Conservation (phyloP, 495 filamentous ascomycete species). For the Amniculicola lignicola region DNA sequence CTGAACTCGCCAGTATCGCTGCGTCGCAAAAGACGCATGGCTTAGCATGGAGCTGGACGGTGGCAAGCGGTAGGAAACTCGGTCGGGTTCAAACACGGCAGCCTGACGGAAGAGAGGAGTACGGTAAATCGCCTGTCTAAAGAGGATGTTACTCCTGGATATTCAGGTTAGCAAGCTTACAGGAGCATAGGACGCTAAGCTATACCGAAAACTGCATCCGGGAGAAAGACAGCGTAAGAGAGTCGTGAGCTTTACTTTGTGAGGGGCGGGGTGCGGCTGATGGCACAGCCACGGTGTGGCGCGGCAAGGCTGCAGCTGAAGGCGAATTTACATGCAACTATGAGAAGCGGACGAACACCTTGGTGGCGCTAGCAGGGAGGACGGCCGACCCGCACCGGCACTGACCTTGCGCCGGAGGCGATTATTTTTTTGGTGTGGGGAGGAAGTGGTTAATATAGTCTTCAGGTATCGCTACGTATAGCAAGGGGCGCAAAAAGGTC, state of each 20-base stretch:
- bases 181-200: constrained; percentile 6
- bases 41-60: too few species aligned
- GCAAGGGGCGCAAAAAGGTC: too few species aligned
- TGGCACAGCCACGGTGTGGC: neutral
- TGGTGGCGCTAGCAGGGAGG: too few species aligned
- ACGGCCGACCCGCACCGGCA: too few species aligned
- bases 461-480: too few species aligned
- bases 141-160: constrained; percentile 3
- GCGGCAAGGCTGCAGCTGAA: constrained; percentile 3
- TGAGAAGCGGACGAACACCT: neutral
- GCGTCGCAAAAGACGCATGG: neutral
- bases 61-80: constrained; percentile 8
- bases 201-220: constrained; percentile 6
- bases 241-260: neutral
- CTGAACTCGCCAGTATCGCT: neutral
- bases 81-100: constrained; percentile 9
- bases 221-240: constrained; percentile 2
- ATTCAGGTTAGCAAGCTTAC: constrained; percentile 8
- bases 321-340: neutral
- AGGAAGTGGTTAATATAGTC: too few species aligned
- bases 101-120: constrained; percentile 8
- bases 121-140: neutral
- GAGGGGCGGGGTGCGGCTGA: constrained; percentile 1
- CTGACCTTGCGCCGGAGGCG: neutral
- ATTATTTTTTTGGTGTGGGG: neutral